Conservation (phyloP, 805 yeast genomes). For the Metschnikowia aberdeeniae region DNA sequence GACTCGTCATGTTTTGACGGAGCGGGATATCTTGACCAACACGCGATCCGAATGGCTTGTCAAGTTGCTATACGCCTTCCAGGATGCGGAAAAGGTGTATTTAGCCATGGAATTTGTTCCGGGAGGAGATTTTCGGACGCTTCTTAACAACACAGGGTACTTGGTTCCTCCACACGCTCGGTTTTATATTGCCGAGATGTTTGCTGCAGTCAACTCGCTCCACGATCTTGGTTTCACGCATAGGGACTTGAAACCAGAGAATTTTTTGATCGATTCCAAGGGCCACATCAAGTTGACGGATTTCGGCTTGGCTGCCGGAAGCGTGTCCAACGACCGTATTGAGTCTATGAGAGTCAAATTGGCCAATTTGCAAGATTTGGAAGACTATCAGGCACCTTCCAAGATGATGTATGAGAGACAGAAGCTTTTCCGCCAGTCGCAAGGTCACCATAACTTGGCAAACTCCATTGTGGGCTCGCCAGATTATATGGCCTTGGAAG, state of each 20-base stretch:
- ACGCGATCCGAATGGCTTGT: slow-evolving; percentile 96
- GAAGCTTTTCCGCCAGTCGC: slow-evolving; percentile 75
- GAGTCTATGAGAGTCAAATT: slow-evolving; percentile 81
- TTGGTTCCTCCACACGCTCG: slow-evolving; percentile 93
- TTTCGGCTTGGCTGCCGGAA: slow-evolving; percentile 96
- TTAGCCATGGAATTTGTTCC: slow-evolving; percentile 99
- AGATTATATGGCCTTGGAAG: slow-evolving; percentile 98
- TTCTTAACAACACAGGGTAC: slow-evolving; percentile 88
- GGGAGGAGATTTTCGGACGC: slow-evolving; percentile 96
- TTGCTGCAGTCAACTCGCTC: slow-evolving; percentile 86
- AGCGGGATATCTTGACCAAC: slow-evolving; percentile 94
- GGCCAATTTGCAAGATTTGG: slow-evolving; percentile 68
- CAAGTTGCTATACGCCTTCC: slow-evolving; percentile 89
- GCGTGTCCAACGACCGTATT: slow-evolving; percentile 86
- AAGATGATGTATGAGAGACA: slow-evolving; percentile 85
- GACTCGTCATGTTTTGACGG: slow-evolving; percentile 92
- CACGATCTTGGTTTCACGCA: slow-evolving; percentile 96
- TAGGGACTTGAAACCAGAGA: slow-evolving; percentile 94
- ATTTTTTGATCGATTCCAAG: slow-evolving; percentile 80
- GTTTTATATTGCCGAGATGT: slow-evolving; percentile 94
- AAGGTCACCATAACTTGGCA: slow-evolving; percentile 79
- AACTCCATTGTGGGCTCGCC: slow-evolving; percentile 97
- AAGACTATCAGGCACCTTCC: slow-evolving; percentile 53
- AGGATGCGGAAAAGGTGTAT: slow-evolving; percentile 83
- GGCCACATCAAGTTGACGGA: slow-evolving; percentile 95